Conservation (phyloP, 148 eudicot genomes). For the Camellia japonica region DNA sequence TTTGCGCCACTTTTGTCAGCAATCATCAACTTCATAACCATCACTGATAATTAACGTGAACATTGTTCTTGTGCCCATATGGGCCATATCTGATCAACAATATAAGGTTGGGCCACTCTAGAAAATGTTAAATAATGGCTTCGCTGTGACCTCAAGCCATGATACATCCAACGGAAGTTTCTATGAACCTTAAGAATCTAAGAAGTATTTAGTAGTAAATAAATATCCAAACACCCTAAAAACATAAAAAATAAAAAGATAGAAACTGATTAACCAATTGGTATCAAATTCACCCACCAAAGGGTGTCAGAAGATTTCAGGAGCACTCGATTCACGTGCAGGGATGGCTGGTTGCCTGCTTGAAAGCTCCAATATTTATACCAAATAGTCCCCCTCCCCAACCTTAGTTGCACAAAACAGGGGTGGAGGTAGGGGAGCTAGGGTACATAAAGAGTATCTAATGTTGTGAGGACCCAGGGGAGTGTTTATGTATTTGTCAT, state of each 20-base stretch:
- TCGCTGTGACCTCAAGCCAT: neutral
- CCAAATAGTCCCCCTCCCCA: too few species aligned
- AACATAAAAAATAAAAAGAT: neutral
- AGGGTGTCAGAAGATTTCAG: neutral
- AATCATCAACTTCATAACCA: neutral
- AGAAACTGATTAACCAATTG: neutral
- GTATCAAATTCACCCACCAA: neutral
- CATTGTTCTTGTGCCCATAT: neutral
- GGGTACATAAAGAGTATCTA: too few species aligned
- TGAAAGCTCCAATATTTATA: neutral
- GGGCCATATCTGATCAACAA: neutral
- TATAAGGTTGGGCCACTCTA: neutral
- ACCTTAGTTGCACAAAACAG: too few species aligned
- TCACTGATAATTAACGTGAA: neutral
- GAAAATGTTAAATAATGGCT: neutral
- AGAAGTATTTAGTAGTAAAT: neutral
- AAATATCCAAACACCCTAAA: neutral
- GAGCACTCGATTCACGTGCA: neutral
- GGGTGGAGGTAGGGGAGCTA: too few species aligned
- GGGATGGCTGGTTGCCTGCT: neutral
- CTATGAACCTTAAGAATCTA: neutral
- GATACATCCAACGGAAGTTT: neutral
- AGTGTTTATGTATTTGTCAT: too few species aligned
- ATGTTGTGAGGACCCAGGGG: too few species aligned
- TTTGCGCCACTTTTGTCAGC: neutral